phyloP scores from a whole-genome alignment of 331 rosid species.

The Dryas integrifolia region DNA sequence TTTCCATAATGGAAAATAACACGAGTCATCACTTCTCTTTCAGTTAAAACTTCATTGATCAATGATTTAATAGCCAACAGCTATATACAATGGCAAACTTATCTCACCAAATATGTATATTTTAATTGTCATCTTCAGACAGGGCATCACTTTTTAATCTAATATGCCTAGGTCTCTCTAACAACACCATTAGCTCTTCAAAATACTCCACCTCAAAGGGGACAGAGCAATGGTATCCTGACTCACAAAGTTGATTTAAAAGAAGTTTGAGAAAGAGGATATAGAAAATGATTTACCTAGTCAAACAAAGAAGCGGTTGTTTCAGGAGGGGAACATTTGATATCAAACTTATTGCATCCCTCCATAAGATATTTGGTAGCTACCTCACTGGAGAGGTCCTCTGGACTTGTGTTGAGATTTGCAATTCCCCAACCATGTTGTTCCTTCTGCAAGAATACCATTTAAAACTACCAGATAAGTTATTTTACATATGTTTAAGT shows the following conservation, averaged over 20 bases:
- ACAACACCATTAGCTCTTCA: not conserved
- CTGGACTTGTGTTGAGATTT: slow-evolving; percentile 62
- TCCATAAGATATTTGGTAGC: slow-evolving; percentile 69
- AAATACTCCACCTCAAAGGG: not conserved
- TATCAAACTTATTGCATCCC: slow-evolving; percentile 60
- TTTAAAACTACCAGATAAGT: slow-evolving; percentile 23
- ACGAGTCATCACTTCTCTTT: too few species aligned
- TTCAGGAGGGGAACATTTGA: slow-evolving; percentile 87
- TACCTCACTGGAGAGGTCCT: slow-evolving; percentile 70
- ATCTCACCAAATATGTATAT: not conserved
- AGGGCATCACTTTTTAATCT: not conserved
- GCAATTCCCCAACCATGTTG: slow-evolving; percentile 91
- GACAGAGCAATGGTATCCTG: not conserved
- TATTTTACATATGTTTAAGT: not conserved
- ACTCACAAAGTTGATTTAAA: not conserved
- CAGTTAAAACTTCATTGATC: not conserved
- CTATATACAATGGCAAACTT: not conserved
- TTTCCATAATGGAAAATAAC: not conserved
- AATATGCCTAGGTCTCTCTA: not conserved
- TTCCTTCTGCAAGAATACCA: slow-evolving; percentile 54
- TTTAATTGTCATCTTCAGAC: not conserved
- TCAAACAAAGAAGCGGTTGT: slow-evolving; percentile 85
- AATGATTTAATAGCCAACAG: not conserved
- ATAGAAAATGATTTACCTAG: slow-evolving; percentile 39
- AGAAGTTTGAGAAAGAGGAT: too few species aligned